phyloP scores from a whole-genome alignment of 495 filamentous ascomycete species.

The Schizothecium vesticola region DNA sequence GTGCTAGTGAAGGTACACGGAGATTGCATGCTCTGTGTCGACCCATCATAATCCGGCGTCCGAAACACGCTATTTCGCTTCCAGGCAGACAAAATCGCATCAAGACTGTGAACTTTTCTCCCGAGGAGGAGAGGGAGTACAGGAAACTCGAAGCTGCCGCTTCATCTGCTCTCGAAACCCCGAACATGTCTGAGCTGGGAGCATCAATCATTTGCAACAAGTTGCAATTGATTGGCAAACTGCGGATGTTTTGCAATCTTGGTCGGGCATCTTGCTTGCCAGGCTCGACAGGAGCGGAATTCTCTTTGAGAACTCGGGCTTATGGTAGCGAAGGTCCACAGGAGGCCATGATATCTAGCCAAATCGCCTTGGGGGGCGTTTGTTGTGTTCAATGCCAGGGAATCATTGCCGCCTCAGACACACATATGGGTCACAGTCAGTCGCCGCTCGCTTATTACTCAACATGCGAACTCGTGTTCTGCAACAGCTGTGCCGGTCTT shows the following conservation, averaged over 20 bases:
- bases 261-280: too few relatives aligned
- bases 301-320: too few relatives aligned
- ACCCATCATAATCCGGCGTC: constrained; percentile 24
- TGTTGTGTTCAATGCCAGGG: too few relatives aligned
- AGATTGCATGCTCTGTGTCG: constrained; percentile 30
- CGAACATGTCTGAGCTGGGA: background rate
- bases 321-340: too few relatives aligned
- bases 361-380: too few relatives aligned
- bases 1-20: constrained; percentile 27
- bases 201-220: background rate
- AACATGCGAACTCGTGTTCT: too few relatives aligned
- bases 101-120: background rate
- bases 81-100: background rate
- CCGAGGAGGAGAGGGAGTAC: background rate
- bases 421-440: too few relatives aligned
- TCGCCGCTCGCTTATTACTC: too few relatives aligned
- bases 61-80: background rate
- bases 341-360: too few relatives aligned
- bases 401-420: too few relatives aligned
- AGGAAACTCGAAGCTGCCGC: background rate
- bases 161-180: background rate
- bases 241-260: constrained; percentile 1
- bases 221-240: background rate
- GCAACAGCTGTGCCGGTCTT: too few relatives aligned
- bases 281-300: too few relatives aligned